Evolutionary conservation across 371 early-diverging fungal genomes (phyloP).

Genomic region (Syncephalastrum sp.): DNA sequence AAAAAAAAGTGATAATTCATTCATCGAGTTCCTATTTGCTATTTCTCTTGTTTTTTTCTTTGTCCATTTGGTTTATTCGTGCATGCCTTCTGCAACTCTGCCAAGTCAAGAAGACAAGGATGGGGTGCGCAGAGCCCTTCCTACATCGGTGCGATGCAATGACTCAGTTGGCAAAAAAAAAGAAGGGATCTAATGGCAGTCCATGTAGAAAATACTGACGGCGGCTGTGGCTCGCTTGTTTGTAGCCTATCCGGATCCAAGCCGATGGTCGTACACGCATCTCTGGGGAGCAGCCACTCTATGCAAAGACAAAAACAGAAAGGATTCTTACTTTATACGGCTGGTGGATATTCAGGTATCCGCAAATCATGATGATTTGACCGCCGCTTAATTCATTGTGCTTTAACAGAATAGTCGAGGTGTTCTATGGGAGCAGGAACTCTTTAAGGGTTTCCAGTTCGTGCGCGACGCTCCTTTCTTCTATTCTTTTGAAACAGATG

Average conservation of each 20-base stretch:
- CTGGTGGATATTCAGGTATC: conserved; percentile 74
- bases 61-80: neutral
- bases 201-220: conserved; percentile 68
- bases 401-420: conserved; percentile 38
- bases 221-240: conserved; percentile 84
- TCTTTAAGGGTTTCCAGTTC: conserved; percentile 76
- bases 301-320: conserved; percentile 52
- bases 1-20: conserved; percentile 3
- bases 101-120: conserved; percentile 34
- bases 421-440: conserved; percentile 83
- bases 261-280: conserved; percentile 69
- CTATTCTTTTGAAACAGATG: conserved; percentile 82
- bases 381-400: too few relatives aligned
- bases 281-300: conserved; percentile 78
- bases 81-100: conserved; percentile 17
- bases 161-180: neutral
- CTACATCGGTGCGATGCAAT: conserved; percentile 26
- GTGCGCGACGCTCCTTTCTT: conserved; percentile 72
- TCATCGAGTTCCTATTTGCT: neutral
- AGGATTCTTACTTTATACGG: conserved; percentile 66
- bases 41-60: conserved; percentile 7
- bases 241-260: conserved; percentile 68
- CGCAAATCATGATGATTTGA: neutral
- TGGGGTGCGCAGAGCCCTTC: conserved; percentile 31
- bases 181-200: too few relatives aligned